Evolutionary conservation across 1,284 basidiomycete genomes (phyloP), one percentile per base, ranked within the genome.

Genomic region (Pulveroboletus sp.): DNA sequence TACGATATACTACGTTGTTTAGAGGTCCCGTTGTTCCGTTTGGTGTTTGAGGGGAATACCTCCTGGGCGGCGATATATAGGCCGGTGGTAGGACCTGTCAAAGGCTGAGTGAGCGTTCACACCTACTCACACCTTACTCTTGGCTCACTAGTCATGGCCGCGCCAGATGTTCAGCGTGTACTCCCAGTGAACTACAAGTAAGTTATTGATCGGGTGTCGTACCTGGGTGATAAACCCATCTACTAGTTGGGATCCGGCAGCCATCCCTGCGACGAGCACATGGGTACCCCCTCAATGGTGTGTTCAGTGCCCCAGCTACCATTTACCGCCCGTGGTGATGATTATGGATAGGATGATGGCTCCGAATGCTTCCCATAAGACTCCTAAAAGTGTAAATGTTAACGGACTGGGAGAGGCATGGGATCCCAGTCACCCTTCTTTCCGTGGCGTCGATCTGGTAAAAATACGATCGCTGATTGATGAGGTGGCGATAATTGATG

Each of bases 341-440:
- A 62, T 20, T 9, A 0, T 2, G 25, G 12, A 29, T 31, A 69
- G 67, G 67, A 69, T 69, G 63, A 48, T 62, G 51, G 61, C 56
- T 20, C 45, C 52, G n/a, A 24, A 60, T 43, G 20, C 35, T 25
- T 43, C 57, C 1, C 15, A 18, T 14, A 56, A 52, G 38, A 42
- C 35, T 0, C 17, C 22, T 4, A 46, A 60, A 15, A 29, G 39
- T 18, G 33, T 22, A 6, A 48, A 53, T 14, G 35, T 52, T 4
- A 71, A 69, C 24, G 67, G 67, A 4, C 31, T 71, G 3, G 69
- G 69, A 42, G 69, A 71, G 42, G 12, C 52, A 8, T 69, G 67
- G 67, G 58, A 69, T 52, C 45, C 54, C 10, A 28, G 18, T n/a
- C 54, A 10, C 4, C 69, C 67, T 31, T 52, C 51, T 17, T 70